Percentiles rank a stretch among this genome's conserved stretches.
Evolutionary conservation across 306 rosid genomes (phyloP).

Genomic region (Dalbergia cultrata): DNA sequence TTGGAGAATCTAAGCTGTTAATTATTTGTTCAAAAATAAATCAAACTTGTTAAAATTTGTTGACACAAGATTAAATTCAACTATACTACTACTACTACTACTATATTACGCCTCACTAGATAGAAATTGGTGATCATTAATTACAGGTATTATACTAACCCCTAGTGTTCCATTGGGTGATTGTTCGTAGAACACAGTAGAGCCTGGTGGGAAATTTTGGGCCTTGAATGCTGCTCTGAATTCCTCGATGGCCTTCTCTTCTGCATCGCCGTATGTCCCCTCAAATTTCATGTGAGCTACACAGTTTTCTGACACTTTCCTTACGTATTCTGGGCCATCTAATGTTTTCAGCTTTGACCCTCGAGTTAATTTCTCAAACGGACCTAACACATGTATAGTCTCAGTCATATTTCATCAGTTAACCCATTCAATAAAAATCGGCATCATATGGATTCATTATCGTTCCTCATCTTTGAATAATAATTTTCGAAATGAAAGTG

Average conservation of each 20-base stretch:
- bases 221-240: conserved; percentile 55
- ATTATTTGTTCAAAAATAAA: not conserved
- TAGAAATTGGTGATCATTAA: too few species aligned
- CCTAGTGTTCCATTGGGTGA: conserved; percentile 65
- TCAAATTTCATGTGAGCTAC: conserved; percentile 57
- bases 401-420: not conserved
- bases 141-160: conserved; percentile 48
- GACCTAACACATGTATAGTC: conserved; percentile 50
- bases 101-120: too few species aligned
- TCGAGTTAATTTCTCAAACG: conserved; percentile 71
- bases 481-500: not conserved
- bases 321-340: conserved; percentile 64
- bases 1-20: conserved; percentile 74
- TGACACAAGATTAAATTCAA: not conserved
- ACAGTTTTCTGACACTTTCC: conserved; percentile 72
- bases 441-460: not conserved
- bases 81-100: too few species aligned
- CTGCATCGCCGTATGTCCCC: conserved; percentile 63
- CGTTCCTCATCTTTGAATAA: not conserved
- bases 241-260: conserved; percentile 61
- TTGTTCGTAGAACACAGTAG: conserved; percentile 67
- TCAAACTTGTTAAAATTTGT: not conserved
- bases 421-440: not conserved
- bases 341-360: conserved; percentile 61
- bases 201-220: conserved; percentile 60